Evolutionary conservation across 2,329 filamentous ascomycete species (phyloP), one percentile per base, ranked within the genome.

Genomic region (Arthroderma sp.): DNA sequence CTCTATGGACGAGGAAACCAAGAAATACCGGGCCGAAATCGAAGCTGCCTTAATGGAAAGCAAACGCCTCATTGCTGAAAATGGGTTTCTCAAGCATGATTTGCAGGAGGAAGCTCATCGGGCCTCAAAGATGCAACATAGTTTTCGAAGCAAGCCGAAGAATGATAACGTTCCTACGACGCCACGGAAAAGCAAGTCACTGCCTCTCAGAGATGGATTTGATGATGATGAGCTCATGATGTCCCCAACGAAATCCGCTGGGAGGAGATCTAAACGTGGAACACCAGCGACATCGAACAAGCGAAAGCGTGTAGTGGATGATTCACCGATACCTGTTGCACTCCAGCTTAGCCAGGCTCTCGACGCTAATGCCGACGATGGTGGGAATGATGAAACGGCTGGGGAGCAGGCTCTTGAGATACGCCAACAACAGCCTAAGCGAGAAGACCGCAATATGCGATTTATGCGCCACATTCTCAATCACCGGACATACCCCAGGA

Each of bases 41-140:
- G 78, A 83, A 54, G 74, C 74, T 25, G 72, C 76, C 41, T 73
- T 73, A 28, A 77, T 77, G 57, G 78, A 84, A 64, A 73, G 77
- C 44, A 79, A 81, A 63, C 77, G 77, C 66, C 70, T 81, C 37
- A 74, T 77, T 59, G 83, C 79, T 7, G 78, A 81, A 65, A 81
- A 79, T 64, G 72, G 77, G 31, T 85, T 85, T 63, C 68, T 83
- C 25, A 77, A 82, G 65, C 79, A 84, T 63, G 81, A 84, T 61
- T 67, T 83, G 21, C 76, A 74, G 19, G 79, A 82, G 58, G 80
- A 82, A 61, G 70, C 75, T 2, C 74, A 77, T 61, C 73, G 76
- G 49, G 67, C 74, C 8, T 77, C 73, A 65, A 69, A 71, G 60
- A 59, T 69, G 61, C 65, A 58, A 54, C 43, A 61, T 67, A 59